Conservation (phyloP, 2,329 filamentous ascomycete species). For the Leptographium procerum region DNA sequence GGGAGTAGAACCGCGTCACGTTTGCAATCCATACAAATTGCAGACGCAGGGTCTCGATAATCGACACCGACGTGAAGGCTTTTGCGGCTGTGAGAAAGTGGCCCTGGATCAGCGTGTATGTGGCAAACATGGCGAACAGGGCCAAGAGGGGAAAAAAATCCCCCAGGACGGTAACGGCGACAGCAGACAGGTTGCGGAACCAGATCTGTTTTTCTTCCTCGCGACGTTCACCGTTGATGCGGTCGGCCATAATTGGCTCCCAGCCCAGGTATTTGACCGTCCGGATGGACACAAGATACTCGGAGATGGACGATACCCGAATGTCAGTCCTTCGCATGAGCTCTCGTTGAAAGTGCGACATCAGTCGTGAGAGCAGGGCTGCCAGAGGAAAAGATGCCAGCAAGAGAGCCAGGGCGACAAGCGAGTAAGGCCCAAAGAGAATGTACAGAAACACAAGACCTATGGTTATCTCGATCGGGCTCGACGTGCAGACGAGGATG, state of each 20-base stretch:
- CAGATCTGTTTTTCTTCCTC: constrained; percentile 44
- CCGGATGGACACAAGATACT: constrained; percentile 45
- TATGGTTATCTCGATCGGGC: constrained; percentile 34
- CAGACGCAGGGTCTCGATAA: constrained; percentile 40
- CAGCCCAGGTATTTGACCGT: constrained; percentile 52
- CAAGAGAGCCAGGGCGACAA: constrained; percentile 39
- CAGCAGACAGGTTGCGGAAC: constrained; percentile 37
- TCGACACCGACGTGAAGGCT: constrained; percentile 44
- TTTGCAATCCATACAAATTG: constrained; percentile 19
- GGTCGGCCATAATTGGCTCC: constrained; percentile 41
- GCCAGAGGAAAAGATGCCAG: constrained; percentile 38
- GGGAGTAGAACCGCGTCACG: constrained; percentile 29
- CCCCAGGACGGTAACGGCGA: constrained; percentile 34
- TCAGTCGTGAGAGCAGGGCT: constrained; percentile 33
- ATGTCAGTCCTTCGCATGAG: constrained; percentile 44
- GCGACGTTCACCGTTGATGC: constrained; percentile 35
- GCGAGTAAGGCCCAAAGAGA: constrained; percentile 43
- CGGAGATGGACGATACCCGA: constrained; percentile 44
- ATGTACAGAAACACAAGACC: constrained; percentile 41
- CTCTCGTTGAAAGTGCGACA: constrained; percentile 38
- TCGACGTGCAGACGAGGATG: constrained; percentile 32
- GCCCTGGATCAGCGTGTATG: constrained; percentile 34
- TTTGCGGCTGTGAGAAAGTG: constrained; percentile 41
- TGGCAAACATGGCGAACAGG: constrained; percentile 41
- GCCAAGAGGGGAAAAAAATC: constrained; percentile 41